These are phyloP conservation scores for Nematodospora anomalae DNA, from an alignment of 1,139 yeast genomes.

Conservation along the genomic window DNA sequence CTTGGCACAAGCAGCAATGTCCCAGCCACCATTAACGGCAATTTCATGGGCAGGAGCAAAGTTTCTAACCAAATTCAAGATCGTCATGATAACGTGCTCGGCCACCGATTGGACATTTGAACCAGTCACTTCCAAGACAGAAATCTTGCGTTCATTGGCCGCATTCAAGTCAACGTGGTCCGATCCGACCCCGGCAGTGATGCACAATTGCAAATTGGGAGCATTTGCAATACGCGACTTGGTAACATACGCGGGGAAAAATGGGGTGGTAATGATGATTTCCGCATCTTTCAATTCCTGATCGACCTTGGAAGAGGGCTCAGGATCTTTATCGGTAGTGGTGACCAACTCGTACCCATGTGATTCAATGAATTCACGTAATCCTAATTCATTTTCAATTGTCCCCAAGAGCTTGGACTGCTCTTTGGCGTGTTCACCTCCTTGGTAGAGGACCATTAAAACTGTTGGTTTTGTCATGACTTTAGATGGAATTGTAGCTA, in stretches of 20 bases:
- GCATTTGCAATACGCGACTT: conserved; percentile 66
- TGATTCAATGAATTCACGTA: conserved; percentile 61
- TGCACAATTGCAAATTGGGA: conserved; percentile 65
- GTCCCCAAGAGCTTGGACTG: conserved; percentile 66
- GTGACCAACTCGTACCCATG: conserved; percentile 69
- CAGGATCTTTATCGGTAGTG: conserved; percentile 73
- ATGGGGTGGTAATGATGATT: conserved; percentile 76
- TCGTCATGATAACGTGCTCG: conserved; percentile 77
- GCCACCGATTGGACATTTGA: conserved; percentile 80
- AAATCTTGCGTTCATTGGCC: conserved; percentile 61
- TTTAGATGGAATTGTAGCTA: no score
- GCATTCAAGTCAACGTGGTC: conserved; percentile 27
- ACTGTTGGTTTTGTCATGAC: conserved; percentile 37
- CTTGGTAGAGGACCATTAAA: conserved; percentile 56
- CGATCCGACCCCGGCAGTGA: conserved; percentile 80
- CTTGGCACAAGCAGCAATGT: conserved; percentile 74
- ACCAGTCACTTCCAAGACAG: conserved; percentile 79
- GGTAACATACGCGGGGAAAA: conserved; percentile 77
- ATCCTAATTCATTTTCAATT: conserved; percentile 74
- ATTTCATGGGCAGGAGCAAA: conserved; percentile 77
- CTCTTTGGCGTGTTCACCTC: conserved; percentile 57
- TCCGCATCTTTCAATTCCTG: conserved; percentile 61
- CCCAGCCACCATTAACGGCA: conserved; percentile 63
- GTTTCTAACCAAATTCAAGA: conserved; percentile 68
- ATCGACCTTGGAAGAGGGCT: conserved; percentile 54